Percentiles rank a stretch among this genome's conserved stretches.
These are phyloP conservation scores for Papiliotrema laurentii DNA, from an alignment of 1,284 basidiomycete genomes.

Conservation along the genomic window DNA sequence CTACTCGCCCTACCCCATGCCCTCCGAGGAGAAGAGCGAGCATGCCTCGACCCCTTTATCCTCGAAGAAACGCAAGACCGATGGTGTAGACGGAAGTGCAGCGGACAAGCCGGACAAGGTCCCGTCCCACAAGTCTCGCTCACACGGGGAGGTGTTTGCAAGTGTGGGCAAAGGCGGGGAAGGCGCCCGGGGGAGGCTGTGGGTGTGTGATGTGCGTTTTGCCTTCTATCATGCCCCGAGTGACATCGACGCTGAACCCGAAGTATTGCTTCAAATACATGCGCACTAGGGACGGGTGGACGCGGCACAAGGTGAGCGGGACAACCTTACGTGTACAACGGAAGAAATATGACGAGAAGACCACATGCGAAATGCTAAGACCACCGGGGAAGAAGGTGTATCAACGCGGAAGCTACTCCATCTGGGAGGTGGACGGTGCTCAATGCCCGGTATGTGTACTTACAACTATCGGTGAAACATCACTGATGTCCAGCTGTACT, in stretches of 20 bases:
- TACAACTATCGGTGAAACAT: background rate
- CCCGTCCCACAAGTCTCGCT: background rate
- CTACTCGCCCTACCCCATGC: conserved; percentile 78
- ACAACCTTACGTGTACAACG: background rate
- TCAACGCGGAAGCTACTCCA: conserved; percentile 79
- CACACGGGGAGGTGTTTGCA: conserved; percentile 51
- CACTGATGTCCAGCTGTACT: conserved; percentile 67
- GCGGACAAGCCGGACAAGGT: background rate
- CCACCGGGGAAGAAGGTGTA: conserved; percentile 91
- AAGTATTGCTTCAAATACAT: conserved; percentile 94
- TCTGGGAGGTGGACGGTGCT: conserved; percentile 94
- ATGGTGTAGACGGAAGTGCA: conserved; percentile 1
- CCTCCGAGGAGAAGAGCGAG: conserved; percentile 53
- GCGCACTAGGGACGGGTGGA: conserved; percentile 66
- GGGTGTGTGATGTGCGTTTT: conserved; percentile 45
- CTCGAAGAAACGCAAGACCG: conserved; percentile 6
- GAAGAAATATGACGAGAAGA: conserved; percentile 51
- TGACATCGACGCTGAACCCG: too few relatives aligned
- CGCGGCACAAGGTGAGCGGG: conserved; percentile 63
- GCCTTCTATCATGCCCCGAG: background rate
- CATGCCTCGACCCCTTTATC: background rate
- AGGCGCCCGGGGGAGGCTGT: conserved; percentile 38
- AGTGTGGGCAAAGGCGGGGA: conserved; percentile 56
- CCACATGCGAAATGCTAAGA: conserved; percentile 63
- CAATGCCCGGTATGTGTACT: conserved; percentile 63